Evolutionary conservation across 352 stramenopile species (phyloP).

Genomic region (Phytophthora vignae): DNA sequence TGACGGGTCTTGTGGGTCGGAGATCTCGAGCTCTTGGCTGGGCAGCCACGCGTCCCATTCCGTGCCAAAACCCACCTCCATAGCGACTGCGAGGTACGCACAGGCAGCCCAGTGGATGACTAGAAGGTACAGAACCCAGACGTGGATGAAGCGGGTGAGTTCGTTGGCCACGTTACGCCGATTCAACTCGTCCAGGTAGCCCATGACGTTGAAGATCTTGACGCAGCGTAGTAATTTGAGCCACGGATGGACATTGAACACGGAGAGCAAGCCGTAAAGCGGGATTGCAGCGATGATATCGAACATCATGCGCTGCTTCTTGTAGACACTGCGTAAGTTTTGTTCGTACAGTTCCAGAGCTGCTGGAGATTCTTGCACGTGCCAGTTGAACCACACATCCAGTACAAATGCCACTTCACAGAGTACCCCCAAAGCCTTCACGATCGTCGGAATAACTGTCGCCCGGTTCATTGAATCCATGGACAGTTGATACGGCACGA

Average conservation of each 20-base stretch:
- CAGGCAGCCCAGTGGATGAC: slow-evolving; percentile 70
- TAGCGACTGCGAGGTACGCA: slow-evolving; percentile 53
- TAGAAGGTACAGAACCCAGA: slow-evolving; percentile 61
- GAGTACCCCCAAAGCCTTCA: slow-evolving; percentile 32
- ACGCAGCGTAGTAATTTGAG: slow-evolving; percentile 49
- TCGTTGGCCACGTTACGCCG: slow-evolving; percentile 59
- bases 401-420: slow-evolving; percentile 55
- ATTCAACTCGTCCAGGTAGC: slow-evolving; percentile 65
- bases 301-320: slow-evolving; percentile 51
- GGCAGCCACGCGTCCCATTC: slow-evolving; percentile 65
- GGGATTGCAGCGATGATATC: slow-evolving; percentile 49
- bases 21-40: slow-evolving; percentile 45
- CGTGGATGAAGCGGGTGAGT: slow-evolving; percentile 50
- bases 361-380: slow-evolving; percentile 36
- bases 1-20: slow-evolving; percentile 22
- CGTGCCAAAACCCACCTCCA: slow-evolving; percentile 45
- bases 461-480: slow-evolving; percentile 46
- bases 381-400: slow-evolving; percentile 64
- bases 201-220: slow-evolving; percentile 58
- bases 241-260: slow-evolving; percentile 40
- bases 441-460: slow-evolving; percentile 10
- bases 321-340: slow-evolving; percentile 42
- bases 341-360: slow-evolving; percentile 71
- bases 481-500: slow-evolving; percentile 61
- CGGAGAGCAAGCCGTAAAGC: slow-evolving; percentile 44